phyloP scores from a whole-genome alignment of 2,329 filamentous ascomycete species.

The Fusarium armeniacum region DNA sequence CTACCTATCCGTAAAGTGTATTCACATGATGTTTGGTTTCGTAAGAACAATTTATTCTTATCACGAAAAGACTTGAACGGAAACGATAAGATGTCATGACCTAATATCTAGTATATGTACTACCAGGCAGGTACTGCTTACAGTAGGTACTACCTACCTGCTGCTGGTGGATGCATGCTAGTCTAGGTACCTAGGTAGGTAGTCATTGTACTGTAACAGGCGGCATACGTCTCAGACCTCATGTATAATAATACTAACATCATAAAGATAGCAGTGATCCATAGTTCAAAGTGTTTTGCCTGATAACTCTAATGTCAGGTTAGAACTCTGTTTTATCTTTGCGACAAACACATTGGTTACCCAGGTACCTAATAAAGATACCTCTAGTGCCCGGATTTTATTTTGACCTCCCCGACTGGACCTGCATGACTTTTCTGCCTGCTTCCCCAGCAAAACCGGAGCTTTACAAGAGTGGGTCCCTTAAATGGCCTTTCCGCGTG shows the following conservation, averaged over 20 bases:
- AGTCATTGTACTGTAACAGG: background rate
- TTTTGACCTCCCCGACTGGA: constrained; percentile 1
- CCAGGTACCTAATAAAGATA: too few relatives aligned
- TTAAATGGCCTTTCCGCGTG: constrained; percentile 46
- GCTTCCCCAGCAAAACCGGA: constrained; percentile 5
- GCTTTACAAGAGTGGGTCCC: constrained; percentile 19
- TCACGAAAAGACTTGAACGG: background rate
- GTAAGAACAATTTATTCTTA: background rate
- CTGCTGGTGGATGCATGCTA: too few relatives aligned
- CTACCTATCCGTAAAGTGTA: background rate
- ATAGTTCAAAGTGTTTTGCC: background rate
- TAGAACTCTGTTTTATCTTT: background rate
- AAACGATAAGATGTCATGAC: background rate
- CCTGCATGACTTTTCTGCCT: background rate
- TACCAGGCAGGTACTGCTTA: too few relatives aligned
- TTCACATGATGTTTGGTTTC: constrained; percentile 18
- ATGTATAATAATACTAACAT: background rate
- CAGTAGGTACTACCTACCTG: too few relatives aligned
- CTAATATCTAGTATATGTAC: too few relatives aligned
- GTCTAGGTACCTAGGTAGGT: background rate
- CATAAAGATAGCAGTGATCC: background rate
- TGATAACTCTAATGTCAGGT: background rate
- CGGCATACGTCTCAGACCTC: background rate
- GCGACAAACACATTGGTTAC: background rate
- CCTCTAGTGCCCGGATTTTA: background rate